These are phyloP conservation scores for Astragalus membranaceus DNA, from an alignment of 306 rosid species.

Conservation along the genomic window DNA sequence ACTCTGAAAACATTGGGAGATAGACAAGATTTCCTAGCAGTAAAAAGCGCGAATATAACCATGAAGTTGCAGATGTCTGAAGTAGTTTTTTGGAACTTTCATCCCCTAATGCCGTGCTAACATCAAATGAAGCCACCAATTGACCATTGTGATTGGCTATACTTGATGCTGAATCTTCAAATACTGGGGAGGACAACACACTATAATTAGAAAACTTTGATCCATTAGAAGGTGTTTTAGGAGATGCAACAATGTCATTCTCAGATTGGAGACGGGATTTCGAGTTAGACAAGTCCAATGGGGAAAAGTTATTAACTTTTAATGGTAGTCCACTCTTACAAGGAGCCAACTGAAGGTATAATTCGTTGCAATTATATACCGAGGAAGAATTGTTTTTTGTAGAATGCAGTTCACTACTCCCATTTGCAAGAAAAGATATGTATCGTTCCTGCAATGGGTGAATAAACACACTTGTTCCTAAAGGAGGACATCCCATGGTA, in stretches of 20 bases:
- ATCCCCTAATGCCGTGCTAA: slow-evolving; percentile 48
- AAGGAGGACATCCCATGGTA: slow-evolving; percentile 69
- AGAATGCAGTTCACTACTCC: slow-evolving; percentile 25
- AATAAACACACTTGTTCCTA: slow-evolving; percentile 46
- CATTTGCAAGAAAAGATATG: slow-evolving; percentile 23
- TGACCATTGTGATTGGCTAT: slow-evolving; percentile 28
- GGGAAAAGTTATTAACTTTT: slow-evolving; percentile 20
- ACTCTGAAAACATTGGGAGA: slow-evolving; percentile 52
- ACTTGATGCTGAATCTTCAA: slow-evolving; percentile 33
- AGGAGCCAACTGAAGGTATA: slow-evolving; percentile 53
- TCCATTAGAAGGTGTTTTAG: slow-evolving; percentile 61
- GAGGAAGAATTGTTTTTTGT: slow-evolving; percentile 19
- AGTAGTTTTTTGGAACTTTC: slow-evolving; percentile 47
- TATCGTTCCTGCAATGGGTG: slow-evolving; percentile 33
- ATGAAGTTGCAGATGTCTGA: slow-evolving; percentile 41
- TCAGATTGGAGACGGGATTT: slow-evolving; percentile 28
- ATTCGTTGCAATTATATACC: slow-evolving; percentile 52
- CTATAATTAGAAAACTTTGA: slow-evolving; percentile 32
- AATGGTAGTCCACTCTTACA: slow-evolving; percentile 26
- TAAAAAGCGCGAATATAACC: slow-evolving; percentile 54
- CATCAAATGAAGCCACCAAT: slow-evolving; percentile 34
- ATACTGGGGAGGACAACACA: slow-evolving; percentile 38
- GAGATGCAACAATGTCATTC: slow-evolving; percentile 49
- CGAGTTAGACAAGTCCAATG: slow-evolving; percentile 22
- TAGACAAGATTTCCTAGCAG: slow-evolving; percentile 65